A percentile compares a stretch with the other conserved stretches of the same genome.
Evolutionary conservation across 768 basidiomycete species (phyloP).

Genomic region (Tylopilus cervinicoccineus): DNA sequence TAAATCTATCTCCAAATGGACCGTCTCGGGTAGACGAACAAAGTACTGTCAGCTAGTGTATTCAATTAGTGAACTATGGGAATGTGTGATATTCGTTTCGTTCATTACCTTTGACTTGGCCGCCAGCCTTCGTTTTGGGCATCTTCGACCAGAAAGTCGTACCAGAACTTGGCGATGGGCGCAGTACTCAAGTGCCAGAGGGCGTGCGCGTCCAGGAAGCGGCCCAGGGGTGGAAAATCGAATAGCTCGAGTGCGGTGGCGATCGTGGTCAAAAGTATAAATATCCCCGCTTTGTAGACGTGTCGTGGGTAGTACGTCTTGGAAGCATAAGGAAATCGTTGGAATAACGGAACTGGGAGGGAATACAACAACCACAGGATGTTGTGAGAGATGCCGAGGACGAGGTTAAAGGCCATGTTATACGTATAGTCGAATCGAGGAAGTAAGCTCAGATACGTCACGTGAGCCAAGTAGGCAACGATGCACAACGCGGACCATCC

Average conservation of each 20-base stretch:
- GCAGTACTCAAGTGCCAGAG: conserved; percentile 90
- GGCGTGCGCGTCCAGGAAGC: conserved; percentile 85
- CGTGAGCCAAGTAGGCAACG: conserved; percentile 60
- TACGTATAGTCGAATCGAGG: conserved; percentile 91
- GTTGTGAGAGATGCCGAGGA: conserved; percentile 76
- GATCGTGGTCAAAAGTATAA: conserved; percentile 66
- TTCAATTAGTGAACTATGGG: conserved; percentile 6
- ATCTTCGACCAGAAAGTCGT: conserved; percentile 76
- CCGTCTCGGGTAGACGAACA: neutral
- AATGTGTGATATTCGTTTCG: neutral
- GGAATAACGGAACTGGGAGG: conserved; percentile 44
- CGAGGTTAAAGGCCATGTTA: conserved; percentile 84
- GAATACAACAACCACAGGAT: conserved; percentile 76
- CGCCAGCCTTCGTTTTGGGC: conserved; percentile 68
- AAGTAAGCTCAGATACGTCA: conserved; percentile 71
- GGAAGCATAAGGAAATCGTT: conserved; percentile 51
- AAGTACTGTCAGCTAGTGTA: conserved; percentile 13
- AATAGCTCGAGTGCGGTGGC: conserved; percentile 82
- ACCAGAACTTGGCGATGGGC: conserved; percentile 78
- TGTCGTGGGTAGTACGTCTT: conserved; percentile 57
- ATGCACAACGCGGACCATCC: conserved; percentile 52
- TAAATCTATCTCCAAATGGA: conserved; percentile 1
- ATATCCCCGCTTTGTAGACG: conserved; percentile 48
- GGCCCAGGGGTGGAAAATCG: conserved; percentile 80
- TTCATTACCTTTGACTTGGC: conserved; percentile 32